Conservation (phyloP, 805 yeast species). For the Candida suzukii region DNA sequence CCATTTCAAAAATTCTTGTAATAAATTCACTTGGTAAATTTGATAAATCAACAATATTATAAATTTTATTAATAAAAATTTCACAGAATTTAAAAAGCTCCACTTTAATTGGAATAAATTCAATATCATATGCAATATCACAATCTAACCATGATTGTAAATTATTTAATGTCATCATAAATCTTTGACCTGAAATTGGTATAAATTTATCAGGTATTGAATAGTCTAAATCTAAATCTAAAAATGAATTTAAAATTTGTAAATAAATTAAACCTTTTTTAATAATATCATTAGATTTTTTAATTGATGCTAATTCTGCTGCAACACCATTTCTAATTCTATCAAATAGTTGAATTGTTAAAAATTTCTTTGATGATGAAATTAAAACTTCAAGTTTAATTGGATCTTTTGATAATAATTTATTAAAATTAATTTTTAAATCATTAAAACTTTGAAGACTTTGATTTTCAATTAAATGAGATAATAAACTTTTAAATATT, state of each 20-base stretch:
- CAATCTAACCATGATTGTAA: constrained; percentile 54
- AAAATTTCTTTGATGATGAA: constrained; percentile 27
- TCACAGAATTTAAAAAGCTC: constrained; percentile 37
- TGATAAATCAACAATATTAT: constrained; percentile 18
- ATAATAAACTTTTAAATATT: constrained; percentile 24
- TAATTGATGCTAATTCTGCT: constrained; percentile 57
- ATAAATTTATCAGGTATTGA: constrained; percentile 17
- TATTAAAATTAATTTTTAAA: constrained; percentile 27
- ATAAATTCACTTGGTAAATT: constrained; percentile 21
- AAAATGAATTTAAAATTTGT: constrained; percentile 37
- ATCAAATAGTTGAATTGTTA: constrained; percentile 32
- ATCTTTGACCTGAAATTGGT: constrained; percentile 58
- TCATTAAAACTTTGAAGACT: constrained; percentile 18
- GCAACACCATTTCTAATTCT: constrained; percentile 54
- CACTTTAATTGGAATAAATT: constrained; percentile 44
- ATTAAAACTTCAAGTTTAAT: constrained; percentile 29
- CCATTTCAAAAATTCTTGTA: constrained; percentile 28
- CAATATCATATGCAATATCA: constrained; percentile 51
- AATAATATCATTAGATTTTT: constrained; percentile 30
- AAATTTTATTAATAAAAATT: constrained; percentile 22
- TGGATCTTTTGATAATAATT: constrained; percentile 22
- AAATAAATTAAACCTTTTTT: constrained; percentile 38
- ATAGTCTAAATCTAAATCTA: constrained; percentile 26
- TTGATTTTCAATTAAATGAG: constrained; percentile 22
- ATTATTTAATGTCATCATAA: constrained; percentile 51